These are phyloP conservation scores for Cardamine chenopodiifolia DNA, from an alignment of 345 rosid genomes.

Conservation along the genomic window DNA sequence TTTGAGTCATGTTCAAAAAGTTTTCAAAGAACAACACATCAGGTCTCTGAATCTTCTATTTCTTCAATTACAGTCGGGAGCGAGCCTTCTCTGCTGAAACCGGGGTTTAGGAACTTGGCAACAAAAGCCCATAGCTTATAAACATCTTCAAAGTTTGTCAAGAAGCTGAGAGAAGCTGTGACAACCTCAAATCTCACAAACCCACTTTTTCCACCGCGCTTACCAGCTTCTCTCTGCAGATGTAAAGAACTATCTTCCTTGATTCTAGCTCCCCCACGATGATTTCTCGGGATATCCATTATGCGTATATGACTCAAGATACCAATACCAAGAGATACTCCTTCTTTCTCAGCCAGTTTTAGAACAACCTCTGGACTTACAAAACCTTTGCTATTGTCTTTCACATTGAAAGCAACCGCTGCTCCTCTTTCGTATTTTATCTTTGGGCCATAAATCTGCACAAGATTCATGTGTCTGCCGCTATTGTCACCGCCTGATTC, in stretches of 20 bases:
- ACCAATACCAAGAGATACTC: conserved; percentile 80
- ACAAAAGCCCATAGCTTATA: conserved; percentile 90
- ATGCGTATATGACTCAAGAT: conserved; percentile 79
- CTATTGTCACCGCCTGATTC: conserved; percentile 54
- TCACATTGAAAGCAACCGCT: conserved; percentile 83
- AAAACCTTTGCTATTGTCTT: conserved; percentile 66
- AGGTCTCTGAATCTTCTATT: conserved; percentile 59
- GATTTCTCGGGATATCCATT: conserved; percentile 57
- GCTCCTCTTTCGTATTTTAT: conserved; percentile 94
- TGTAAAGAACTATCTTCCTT: conserved; percentile 64
- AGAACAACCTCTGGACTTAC: conserved; percentile 79
- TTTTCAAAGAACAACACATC: conserved; percentile 21
- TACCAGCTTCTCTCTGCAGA: conserved; percentile 72
- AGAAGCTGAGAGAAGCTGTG: conserved; percentile 86
- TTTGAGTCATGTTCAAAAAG: conserved; percentile 31
- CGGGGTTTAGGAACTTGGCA: conserved; percentile 79
- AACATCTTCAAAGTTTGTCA: conserved; percentile 96
- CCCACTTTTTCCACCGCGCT: conserved; percentile 55
- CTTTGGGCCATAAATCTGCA: conserved; percentile 90
- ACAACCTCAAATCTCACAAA: conserved; percentile 86
- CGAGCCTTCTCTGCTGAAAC: conserved; percentile 61
- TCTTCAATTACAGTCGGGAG: conserved; percentile 71
- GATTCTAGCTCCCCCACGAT: conserved; percentile 44
- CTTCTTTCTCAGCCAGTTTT: conserved; percentile 84
- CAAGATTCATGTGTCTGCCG: conserved; percentile 51